Percentiles rank a stretch among this genome's conserved stretches.
phyloP scores from a whole-genome alignment of 495 filamentous ascomycete species.

The Stereocaulon alpinum region DNA sequence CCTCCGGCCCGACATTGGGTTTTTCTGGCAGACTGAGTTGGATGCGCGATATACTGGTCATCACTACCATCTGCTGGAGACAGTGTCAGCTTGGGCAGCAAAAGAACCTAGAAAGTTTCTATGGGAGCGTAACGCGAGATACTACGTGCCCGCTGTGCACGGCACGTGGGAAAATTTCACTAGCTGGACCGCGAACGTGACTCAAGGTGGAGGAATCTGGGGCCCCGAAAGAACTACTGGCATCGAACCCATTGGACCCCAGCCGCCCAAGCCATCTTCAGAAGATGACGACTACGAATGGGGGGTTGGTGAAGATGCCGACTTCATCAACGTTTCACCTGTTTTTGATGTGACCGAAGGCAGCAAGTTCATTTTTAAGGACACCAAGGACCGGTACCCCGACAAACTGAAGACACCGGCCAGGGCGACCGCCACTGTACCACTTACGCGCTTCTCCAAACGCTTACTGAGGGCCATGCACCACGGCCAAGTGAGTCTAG shows the following conservation, averaged over 20 bases:
- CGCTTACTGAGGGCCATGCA: constrained; percentile 57
- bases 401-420: constrained; percentile 48
- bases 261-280: constrained; percentile 42
- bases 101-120: constrained; percentile 55
- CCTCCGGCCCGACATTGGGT: constrained; percentile 60
- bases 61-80: constrained; percentile 58
- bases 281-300: constrained; percentile 55
- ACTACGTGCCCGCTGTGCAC: constrained; percentile 56
- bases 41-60: constrained; percentile 64
- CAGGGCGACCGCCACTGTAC: constrained; percentile 54
- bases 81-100: constrained; percentile 45
- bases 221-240: constrained; percentile 43
- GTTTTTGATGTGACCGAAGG: constrained; percentile 53
- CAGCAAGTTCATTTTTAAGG: constrained; percentile 51
- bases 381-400: constrained; percentile 53
- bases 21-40: constrained; percentile 68
- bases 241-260: constrained; percentile 50
- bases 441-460: constrained; percentile 50
- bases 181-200: constrained; percentile 34
- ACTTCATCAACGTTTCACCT: constrained; percentile 60
- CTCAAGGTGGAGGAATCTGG: constrained; percentile 45
- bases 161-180: constrained; percentile 49
- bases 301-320: constrained; percentile 69
- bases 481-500: constrained; percentile 46
- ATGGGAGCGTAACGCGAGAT: constrained; percentile 67